phyloP scores from a whole-genome alignment of 2,329 filamentous ascomycete species.

The Pleomassaria siparia region DNA sequence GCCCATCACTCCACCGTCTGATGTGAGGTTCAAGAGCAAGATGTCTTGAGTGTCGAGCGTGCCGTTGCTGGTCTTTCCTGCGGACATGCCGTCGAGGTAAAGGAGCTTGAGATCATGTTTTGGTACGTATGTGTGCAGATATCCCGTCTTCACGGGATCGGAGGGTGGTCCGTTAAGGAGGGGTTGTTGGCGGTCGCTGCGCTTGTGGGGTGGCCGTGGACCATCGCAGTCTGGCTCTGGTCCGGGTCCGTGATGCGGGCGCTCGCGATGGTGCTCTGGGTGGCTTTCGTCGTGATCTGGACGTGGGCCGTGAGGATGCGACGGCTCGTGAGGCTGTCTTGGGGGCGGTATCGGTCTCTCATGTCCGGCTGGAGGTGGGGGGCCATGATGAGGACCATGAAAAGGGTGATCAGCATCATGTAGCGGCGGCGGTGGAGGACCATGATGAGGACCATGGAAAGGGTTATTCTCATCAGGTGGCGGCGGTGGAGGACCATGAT shows the following conservation, averaged over 20 bases:
- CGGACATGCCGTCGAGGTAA: slow-evolving; percentile 71
- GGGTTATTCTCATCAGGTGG: neutral
- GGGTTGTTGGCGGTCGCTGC: slow-evolving; percentile 8
- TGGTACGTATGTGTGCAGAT: slow-evolving; percentile 67
- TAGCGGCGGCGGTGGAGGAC: neutral
- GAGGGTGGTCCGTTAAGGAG: neutral
- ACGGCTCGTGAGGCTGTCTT: neutral
- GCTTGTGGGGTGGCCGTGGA: slow-evolving; percentile 6
- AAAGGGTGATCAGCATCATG: neutral
- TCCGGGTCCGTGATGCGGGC: neutral
- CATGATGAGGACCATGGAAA: neutral
- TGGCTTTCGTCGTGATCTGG: neutral
- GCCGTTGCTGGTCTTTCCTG: slow-evolving; percentile 65
- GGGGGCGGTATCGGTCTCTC: neutral
- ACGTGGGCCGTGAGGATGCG: neutral
- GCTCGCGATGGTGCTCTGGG: neutral
- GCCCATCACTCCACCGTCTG: slow-evolving; percentile 31
- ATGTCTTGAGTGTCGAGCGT: slow-evolving; percentile 69
- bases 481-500: neutral
- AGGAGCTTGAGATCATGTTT: slow-evolving; percentile 61
- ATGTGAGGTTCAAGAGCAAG: slow-evolving; percentile 53
- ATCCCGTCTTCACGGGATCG: slow-evolving; percentile 47
- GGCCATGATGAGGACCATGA: neutral
- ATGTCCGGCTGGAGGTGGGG: neutral
- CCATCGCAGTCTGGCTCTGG: neutral